These are phyloP conservation scores for Daldinia sp. DNA, from an alignment of 2,329 filamentous ascomycete genomes.

Conservation along the genomic window DNA sequence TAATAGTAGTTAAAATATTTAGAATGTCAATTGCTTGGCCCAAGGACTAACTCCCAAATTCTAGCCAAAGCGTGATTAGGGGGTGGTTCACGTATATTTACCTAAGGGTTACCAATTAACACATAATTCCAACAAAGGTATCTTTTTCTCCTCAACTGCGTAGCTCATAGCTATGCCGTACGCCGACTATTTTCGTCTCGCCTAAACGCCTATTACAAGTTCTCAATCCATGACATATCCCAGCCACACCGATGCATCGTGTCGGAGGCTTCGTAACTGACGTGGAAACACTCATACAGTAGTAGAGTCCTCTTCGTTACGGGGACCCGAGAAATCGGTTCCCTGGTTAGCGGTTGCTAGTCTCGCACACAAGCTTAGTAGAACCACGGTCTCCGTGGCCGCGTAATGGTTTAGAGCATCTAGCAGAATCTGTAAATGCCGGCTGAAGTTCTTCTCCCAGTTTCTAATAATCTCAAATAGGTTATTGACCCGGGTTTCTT, in stretches of 20 bases:
- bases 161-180: slow-evolving; percentile 17
- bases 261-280: neutral
- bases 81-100: slow-evolving; percentile 5
- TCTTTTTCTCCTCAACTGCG: slow-evolving; percentile 25
- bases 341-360: slow-evolving; percentile 84
- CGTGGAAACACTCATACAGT: slow-evolving; percentile 27
- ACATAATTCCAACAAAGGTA: slow-evolving; percentile 33
- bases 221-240: slow-evolving; percentile 15
- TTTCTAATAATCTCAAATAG: slow-evolving; percentile 87
- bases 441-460: slow-evolving; percentile 92
- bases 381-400: slow-evolving; percentile 93
- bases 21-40: neutral
- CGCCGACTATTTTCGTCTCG: slow-evolving; percentile 21
- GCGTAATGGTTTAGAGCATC: slow-evolving; percentile 97
- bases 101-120: slow-evolving; percentile 15
- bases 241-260: slow-evolving; percentile 3
- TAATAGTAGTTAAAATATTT: neutral
- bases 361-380: slow-evolving; percentile 85
- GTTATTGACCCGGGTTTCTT: slow-evolving; percentile 69
- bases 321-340: slow-evolving; percentile 68
- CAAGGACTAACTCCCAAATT: neutral
- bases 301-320: slow-evolving; percentile 65
- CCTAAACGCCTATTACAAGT: slow-evolving; percentile 29
- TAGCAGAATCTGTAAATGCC: slow-evolving; percentile 91
- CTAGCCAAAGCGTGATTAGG: neutral